Base-by-base conservation (phyloP, 768 basidiomycete genomes). In the Termitomyces bulborhizus region DNA sequence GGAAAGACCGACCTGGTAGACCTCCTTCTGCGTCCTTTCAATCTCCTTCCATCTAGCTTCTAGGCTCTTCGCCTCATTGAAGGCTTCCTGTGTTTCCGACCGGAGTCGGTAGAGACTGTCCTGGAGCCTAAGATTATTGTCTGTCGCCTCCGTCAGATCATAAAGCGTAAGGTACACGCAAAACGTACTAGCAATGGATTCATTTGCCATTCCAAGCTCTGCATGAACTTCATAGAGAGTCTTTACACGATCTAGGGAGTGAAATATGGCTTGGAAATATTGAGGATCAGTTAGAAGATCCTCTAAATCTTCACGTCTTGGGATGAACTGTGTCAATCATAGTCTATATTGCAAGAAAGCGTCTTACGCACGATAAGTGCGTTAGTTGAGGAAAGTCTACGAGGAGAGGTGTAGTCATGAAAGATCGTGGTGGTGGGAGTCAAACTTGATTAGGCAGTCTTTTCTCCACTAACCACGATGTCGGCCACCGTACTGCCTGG, bases 251-350 rank as follows among this genome's bases (percentile, higher is more conserved):
- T 83, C 73, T 9, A 96, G 71, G 1, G 90, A 83, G 69, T 94
- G 88, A 59, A 98, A 87, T 58, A 89, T 75, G 7, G 94, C 89
- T 67, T 95, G 88, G 60, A 95, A 94, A 67, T 94, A 94, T 15
- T 74, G 71, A 0, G 85, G 87, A 66, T 97, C 91, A 13, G 79
- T 76, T 21, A 97, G 72, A 4, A 97, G 73, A 64, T 95, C 93
- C 68, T 97, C 90, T n/a, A 98, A 77, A 63, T 94, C 93, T 60
- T 91, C 87, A 49, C 90, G 83, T 60, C 93, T 94, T 63, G n/a
- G 46, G 45, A 29, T 32, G 36, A 31, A 26, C 36, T 50, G 16
- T 24, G 21, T 64, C 46, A 59, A 53, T 51, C 21, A 13, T 41
- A 42, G 16, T 16, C 8, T 57, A 43, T 6, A 41, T 24, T 13